A percentile compares a stretch with the other conserved stretches of the same genome.
phyloP scores from a whole-genome alignment of 345 rosid species.

The Murraya koenigii region DNA sequence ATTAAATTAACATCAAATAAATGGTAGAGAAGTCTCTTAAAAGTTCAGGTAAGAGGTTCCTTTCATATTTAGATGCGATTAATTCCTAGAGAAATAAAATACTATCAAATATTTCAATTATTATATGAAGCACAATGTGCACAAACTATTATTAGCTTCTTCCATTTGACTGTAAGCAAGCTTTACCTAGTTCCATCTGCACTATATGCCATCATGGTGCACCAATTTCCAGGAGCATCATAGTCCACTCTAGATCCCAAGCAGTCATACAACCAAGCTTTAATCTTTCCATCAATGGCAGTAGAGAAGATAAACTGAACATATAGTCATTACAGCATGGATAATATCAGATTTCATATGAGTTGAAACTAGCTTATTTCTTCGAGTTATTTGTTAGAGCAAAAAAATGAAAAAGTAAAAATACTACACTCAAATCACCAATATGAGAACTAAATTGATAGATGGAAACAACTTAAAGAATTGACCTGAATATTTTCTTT shows the following conservation, averaged over 20 bases:
- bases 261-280: conserved; percentile 84
- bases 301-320: conserved; percentile 84
- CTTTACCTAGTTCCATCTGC: conserved; percentile 78
- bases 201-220: conserved; percentile 81
- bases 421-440: background rate
- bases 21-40: background rate
- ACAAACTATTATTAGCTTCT: background rate
- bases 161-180: background rate
- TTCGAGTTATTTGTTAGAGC: background rate
- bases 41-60: background rate
- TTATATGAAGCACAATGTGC: background rate
- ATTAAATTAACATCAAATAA: background rate
- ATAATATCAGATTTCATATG: conserved; percentile 3
- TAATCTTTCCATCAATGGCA: conserved; percentile 87
- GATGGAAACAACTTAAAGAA: background rate
- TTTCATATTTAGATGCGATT: background rate
- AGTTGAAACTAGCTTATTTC: background rate
- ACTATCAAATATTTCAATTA: background rate
- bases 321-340: conserved; percentile 1
- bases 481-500: conserved; percentile 47
- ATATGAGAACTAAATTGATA: background rate
- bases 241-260: conserved; percentile 84
- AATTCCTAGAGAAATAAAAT: background rate
- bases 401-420: background rate
- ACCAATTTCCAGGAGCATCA: conserved; percentile 85